Evolutionary conservation across 306 rosid genomes (phyloP), one percentile per base, ranked within the genome.

Genomic region (Castanea mollissima): DNA sequence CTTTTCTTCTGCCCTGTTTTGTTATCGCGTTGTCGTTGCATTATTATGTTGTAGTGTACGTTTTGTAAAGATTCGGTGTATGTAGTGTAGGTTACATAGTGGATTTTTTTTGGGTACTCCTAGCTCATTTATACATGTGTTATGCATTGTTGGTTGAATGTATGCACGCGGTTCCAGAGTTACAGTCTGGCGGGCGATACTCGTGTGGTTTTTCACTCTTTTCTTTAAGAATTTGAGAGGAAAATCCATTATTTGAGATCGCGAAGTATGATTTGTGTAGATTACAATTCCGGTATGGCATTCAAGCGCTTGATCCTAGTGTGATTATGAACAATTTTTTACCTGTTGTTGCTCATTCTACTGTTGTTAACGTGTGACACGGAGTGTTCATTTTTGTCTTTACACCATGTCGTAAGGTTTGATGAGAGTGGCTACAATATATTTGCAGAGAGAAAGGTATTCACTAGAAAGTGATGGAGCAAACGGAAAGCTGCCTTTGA

Each of bases 371-470:
- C 38, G 52, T 23, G 46, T 63, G 46, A 27, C n/a, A 25, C 2
- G 14, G 41, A 63, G 64, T 35, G 12, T 49, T 52, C 4, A 5
- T 29, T 13, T 15, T 27, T 12, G 1, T 15, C n/a, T 15, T 67
- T 9, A 4, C 72, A 34, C 2, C 51, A 4, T 60, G 69, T 57
- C 75, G 59, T 73, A 29, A 71, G 31, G 18, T 62, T 55, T 80
- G 75, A 85, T 68, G 77, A 49, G 41, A 11, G 11, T 81, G 68
- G 19, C 56, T 76, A 27, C 76, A 74, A 44, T 51, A 54, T 80
- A 38, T 38, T 79, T 78, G 85, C 89, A 95, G 98, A 91, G 99
- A 84, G 99, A 95, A 85, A 88, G 90, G 82, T 86, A 90, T 82
- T 87, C 86, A 73, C 86, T 81, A 82, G 97, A 93, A 85, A 90